Evolutionary conservation across 257 asterid species (phyloP), one percentile per base, ranked within the genome.

Genomic region (Solanum dulcamara): DNA sequence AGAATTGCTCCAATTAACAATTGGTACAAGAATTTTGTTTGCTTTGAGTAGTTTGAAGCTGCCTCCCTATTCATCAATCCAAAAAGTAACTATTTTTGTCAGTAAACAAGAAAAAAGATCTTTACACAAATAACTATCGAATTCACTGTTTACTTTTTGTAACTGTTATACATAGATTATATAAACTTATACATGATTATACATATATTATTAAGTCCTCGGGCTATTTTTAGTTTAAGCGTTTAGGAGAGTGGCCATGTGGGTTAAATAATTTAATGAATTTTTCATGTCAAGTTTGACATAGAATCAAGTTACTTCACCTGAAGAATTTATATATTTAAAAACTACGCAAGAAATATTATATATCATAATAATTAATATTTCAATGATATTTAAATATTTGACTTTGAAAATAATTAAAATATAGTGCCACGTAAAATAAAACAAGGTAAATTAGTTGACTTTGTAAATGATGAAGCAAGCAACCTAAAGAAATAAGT

Each of bases 1-100:
- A 89, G 90, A 40, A 89, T 87, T 17, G 90, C 90, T 28, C 71
- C 85, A 37, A 72, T 32, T 22, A 89, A 80, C 84, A 44, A 60
- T 60, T 32, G 32, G 79, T 84, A 89, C 87, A 89, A 38, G 6
- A 42, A 71, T 6, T 81, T 89, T 37, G 89, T 74, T 81, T 87
- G 72, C 0, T 84, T 55, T 3, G 89, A 79, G 80, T 86, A 89
- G 20, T 66, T 77, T 14, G 67, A 80, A 1, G 87, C 86, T 66
- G 86, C 86, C 80, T 51, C 33, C 89, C 89, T 88, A 14, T 80
- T 57, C 15, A 42, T 79, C 64, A 79, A 28, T 48, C 0, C 24
- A 75, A 24, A 24, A 14, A 75, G 18, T 11, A 24, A 74, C 57
- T n/a, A n/a, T 40, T n/a, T 13, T 66, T 64, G 22, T 64, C 22